These are phyloP conservation scores for Dimocarpus longan DNA, from an alignment of 345 rosid genomes.

Conservation along the genomic window DNA sequence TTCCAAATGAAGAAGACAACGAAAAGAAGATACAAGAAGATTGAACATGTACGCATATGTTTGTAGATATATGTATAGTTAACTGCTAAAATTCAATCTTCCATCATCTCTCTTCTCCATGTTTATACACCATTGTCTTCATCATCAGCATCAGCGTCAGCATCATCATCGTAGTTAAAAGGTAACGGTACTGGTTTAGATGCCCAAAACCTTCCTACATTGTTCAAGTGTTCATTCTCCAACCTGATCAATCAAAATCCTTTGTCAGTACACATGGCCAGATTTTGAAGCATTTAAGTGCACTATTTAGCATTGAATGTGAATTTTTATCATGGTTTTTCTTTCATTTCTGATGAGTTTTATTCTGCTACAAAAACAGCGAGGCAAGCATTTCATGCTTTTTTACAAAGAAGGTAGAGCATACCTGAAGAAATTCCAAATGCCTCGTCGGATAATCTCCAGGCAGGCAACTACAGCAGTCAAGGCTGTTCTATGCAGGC, in stretches of 20 bases:
- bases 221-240: conserved; percentile 91
- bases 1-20: too few relatives aligned
- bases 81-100: background rate
- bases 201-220: conserved; percentile 79
- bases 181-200: conserved; percentile 82
- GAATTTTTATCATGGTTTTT: background rate
- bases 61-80: background rate
- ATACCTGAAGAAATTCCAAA: conserved; percentile 91
- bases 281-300: too few relatives aligned
- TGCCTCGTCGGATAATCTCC: conserved; percentile 83
- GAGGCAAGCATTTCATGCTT: background rate
- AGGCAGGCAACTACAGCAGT: conserved; percentile 55
- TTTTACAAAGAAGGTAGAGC: background rate
- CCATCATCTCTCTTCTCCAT: background rate
- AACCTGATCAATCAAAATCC: conserved; percentile 43
- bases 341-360: background rate
- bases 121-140: conserved; percentile 16
- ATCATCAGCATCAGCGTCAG: too few relatives aligned
- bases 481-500: conserved; percentile 57
- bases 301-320: too few relatives aligned
- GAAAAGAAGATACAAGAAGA: too few relatives aligned
- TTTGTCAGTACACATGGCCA: background rate
- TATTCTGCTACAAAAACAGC: background rate
- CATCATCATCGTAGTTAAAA: conserved; percentile 41
- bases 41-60: too few relatives aligned